Evolutionary conservation across 2,329 filamentous ascomycete genomes (phyloP).

Genomic region (Fusarium subtropicale): DNA sequence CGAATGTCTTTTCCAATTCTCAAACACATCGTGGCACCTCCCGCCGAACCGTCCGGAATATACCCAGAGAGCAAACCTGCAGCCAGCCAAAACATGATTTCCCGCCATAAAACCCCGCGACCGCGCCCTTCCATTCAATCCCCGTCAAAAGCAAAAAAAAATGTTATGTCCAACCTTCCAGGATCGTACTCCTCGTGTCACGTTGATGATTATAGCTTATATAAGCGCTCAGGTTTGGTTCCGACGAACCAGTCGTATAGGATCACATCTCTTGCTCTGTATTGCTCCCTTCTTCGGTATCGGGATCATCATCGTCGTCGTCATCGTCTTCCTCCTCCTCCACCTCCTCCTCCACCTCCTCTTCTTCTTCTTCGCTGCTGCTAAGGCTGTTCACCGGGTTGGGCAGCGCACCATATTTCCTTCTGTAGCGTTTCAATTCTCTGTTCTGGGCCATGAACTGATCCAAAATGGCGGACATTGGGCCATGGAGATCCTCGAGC

Average conservation of each 20-base stretch:
- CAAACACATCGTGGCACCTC: conserved; percentile 22
- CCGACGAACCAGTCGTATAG: conserved; percentile 2
- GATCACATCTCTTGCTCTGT: conserved; percentile 47
- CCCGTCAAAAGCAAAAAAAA: conserved; percentile 22
- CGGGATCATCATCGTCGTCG: conserved; percentile 41
- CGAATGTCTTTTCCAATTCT: conserved; percentile 34
- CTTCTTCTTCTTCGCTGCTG: conserved; percentile 35
- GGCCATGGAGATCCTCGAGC: conserved; percentile 79
- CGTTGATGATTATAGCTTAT: conserved; percentile 39
- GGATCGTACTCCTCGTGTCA: conserved; percentile 31
- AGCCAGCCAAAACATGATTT: conserved; percentile 27
- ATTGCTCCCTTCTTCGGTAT: conserved; percentile 45
- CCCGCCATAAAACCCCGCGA: conserved; percentile 12
- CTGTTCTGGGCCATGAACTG: conserved; percentile 70
- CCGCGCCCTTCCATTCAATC: conserved; percentile 10
- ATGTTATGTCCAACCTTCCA: conserved; percentile 27
- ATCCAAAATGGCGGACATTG: conserved; percentile 78
- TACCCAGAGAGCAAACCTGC: conserved; percentile 26
- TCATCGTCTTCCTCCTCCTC: conserved; percentile 28
- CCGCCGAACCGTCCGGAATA: conserved; percentile 12
- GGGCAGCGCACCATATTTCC: conserved; percentile 60
- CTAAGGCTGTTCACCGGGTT: conserved; percentile 24
- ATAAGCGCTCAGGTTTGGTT: conserved; percentile 22
- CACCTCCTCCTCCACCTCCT: too few relatives aligned
- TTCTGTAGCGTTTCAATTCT: conserved; percentile 72